Evolutionary conservation across 208 protist species (phyloP), one percentile per base, ranked within the genome.

Genomic region (Leishmania arabica): DNA sequence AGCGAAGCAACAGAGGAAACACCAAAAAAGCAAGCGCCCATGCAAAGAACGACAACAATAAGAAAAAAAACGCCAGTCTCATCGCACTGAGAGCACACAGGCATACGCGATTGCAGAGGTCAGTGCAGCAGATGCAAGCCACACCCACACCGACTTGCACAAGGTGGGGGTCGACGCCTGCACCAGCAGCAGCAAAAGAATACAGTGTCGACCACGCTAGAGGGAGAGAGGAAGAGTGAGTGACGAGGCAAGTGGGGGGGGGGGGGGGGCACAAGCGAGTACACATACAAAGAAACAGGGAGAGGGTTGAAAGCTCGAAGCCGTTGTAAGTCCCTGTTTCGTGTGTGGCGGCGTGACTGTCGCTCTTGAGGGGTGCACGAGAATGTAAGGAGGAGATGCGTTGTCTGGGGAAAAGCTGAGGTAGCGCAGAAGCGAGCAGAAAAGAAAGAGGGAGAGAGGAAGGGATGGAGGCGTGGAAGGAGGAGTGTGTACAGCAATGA

Each of bases 61-160:
- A 66, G 37, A 77, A 69, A 68, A 66, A 65, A 77, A 69, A 68
- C 31, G 62, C 7, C 31, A 15, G 62, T 31, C 62, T 68, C 31
- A 40, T 31, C 8, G 13, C 15, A 37, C 62, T 3, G 31, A 40
- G 31, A 68, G 15, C 31, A 19, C 27, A 40, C 1, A 40, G 62
- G 31, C 31, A 40, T 31, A 40, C 62, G 62, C 31, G 31, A 40
- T 40, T 19, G 3, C n/a, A 68, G 62, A 37, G 31, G 58, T 34
- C n/a, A 27, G 58, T 17, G 58, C 58, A 64, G 8, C 27, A 15
- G 58, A 27, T 64, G 21, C 58, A 31, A 8, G 58, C 27, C 27
- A 64, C 58, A 17, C n/a, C 24, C 27, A 31, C 27, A 31, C 27
- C 58, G 58, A 31, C 58, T 64, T 6, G 11, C 27, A 64, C n/a